These are phyloP conservation scores for Opeltia flavorubescens DNA, from an alignment of 495 filamentous ascomycete species.

Conservation along the genomic window DNA sequence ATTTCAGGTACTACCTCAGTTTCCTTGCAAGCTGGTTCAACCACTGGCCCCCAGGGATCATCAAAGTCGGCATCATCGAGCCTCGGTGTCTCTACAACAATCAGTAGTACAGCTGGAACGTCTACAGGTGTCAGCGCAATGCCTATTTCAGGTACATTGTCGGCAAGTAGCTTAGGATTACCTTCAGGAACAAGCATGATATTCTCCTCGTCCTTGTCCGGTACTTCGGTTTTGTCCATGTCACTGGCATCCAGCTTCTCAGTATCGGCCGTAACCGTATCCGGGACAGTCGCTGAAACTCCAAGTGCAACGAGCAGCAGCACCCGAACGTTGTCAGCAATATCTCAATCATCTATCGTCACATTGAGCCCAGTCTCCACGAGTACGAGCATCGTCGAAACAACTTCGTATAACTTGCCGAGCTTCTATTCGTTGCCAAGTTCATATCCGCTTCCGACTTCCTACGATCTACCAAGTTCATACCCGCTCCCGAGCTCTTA, in stretches of 20 bases:
- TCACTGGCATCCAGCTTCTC: background rate
- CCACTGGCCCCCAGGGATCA: background rate
- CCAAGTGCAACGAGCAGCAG: background rate
- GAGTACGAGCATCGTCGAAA: background rate
- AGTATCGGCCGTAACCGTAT: background rate
- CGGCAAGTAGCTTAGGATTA: background rate
- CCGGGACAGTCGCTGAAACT: background rate
- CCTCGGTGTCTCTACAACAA: background rate
- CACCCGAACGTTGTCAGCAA: background rate
- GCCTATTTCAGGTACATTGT: background rate
- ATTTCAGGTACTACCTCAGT: background rate
- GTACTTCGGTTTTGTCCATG: background rate
- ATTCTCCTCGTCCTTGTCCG: background rate
- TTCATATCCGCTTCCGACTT: background rate
- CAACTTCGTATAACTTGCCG: background rate
- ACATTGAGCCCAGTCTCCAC: background rate
- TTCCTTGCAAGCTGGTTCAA: background rate
- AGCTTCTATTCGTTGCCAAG: background rate
- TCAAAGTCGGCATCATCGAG: too few relatives aligned
- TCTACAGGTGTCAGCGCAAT: background rate
- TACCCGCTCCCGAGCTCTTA: background rate
- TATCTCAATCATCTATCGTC: background rate
- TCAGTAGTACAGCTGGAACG: background rate
- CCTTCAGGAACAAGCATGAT: background rate
- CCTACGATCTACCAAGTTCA: background rate